These are phyloP conservation scores for Aspergillus alliaceus DNA, from an alignment of 2,329 filamentous ascomycete species.

Conservation along the genomic window DNA sequence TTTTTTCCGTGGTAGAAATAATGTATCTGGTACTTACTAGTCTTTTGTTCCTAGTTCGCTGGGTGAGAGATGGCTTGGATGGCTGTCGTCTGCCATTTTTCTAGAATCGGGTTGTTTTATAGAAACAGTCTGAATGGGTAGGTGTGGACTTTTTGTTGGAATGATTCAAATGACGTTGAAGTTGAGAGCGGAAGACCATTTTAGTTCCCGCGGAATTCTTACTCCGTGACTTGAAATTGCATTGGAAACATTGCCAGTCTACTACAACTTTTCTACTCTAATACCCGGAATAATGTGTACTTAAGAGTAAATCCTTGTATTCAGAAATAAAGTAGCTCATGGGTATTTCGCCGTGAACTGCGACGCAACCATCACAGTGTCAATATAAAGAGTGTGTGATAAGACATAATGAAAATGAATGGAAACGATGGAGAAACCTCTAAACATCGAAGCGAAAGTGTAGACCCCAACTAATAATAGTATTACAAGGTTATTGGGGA, in stretches of 20 bases:
- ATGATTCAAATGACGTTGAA: not conserved
- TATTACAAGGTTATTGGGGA: slow-evolving; percentile 36
- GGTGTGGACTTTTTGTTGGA: not conserved
- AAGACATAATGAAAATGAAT: slow-evolving; percentile 15
- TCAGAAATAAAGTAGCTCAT: slow-evolving; percentile 8
- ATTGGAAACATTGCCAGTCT: not conserved
- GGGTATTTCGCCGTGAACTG: slow-evolving; percentile 19
- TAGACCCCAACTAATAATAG: slow-evolving; percentile 23
- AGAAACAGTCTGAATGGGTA: not conserved
- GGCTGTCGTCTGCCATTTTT: slow-evolving; percentile 30
- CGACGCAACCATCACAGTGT: slow-evolving; percentile 14
- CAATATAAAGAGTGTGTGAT: slow-evolving; percentile 13
- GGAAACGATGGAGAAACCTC: slow-evolving; percentile 2
- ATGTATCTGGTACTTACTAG: slow-evolving; percentile 64
- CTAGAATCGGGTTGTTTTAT: not conserved
- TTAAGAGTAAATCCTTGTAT: slow-evolving; percentile 2
- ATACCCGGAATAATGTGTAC: no score
- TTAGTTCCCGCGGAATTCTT: not conserved
- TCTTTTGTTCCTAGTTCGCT: slow-evolving; percentile 84
- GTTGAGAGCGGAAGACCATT: not conserved
- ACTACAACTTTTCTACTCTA: no score
- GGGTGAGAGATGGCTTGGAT: slow-evolving; percentile 69
- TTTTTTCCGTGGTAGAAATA: not conserved
- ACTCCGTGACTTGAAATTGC: not conserved
- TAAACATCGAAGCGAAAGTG: not conserved